Evolutionary conservation across 2,329 filamentous ascomycete genomes (phyloP).

Genomic region (Pezicula neosporulosa): DNA sequence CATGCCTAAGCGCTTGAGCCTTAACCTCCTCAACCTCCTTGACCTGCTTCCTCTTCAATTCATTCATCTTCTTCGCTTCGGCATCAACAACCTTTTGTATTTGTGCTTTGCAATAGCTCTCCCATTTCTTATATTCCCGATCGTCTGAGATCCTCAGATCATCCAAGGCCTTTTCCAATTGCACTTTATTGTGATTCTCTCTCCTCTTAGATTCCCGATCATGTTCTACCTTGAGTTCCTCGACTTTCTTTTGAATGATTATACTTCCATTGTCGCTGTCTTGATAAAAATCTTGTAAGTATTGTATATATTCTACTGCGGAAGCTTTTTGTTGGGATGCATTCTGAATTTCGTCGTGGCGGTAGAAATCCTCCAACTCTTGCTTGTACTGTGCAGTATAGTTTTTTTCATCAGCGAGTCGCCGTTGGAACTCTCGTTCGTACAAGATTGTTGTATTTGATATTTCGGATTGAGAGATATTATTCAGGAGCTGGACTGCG

Average conservation of each 20-base stretch:
- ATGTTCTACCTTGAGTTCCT: constrained; percentile 38
- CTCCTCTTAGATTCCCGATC: constrained; percentile 33
- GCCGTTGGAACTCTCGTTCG: constrained; percentile 35
- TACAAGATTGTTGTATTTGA: constrained; percentile 27
- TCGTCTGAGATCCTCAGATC: constrained; percentile 24
- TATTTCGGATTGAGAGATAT: constrained; percentile 26
- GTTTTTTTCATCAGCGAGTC: constrained; percentile 36
- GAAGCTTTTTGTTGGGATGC: constrained; percentile 25
- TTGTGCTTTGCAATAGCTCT: constrained; percentile 35
- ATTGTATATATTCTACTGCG: constrained; percentile 35
- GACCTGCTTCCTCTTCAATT: constrained; percentile 31
- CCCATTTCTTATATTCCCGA: constrained; percentile 33
- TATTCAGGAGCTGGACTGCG: constrained; percentile 29
- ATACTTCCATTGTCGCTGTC: no score
- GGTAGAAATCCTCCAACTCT: constrained; percentile 24
- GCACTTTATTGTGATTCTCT: constrained; percentile 35
- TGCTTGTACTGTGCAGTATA: constrained; percentile 42
- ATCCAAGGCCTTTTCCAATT: constrained; percentile 38
- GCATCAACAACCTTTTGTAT: constrained; percentile 41
- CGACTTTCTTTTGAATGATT: constrained; percentile 24
- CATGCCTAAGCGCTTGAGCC: constrained; percentile 11
- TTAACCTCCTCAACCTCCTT: constrained; percentile 43
- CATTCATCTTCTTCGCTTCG: constrained; percentile 30
- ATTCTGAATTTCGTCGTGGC: constrained; percentile 31
- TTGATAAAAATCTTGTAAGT: no score